These are phyloP conservation scores for Coprinellus aureogranulatus DNA, from an alignment of 768 basidiomycete genomes.

Conservation along the genomic window DNA sequence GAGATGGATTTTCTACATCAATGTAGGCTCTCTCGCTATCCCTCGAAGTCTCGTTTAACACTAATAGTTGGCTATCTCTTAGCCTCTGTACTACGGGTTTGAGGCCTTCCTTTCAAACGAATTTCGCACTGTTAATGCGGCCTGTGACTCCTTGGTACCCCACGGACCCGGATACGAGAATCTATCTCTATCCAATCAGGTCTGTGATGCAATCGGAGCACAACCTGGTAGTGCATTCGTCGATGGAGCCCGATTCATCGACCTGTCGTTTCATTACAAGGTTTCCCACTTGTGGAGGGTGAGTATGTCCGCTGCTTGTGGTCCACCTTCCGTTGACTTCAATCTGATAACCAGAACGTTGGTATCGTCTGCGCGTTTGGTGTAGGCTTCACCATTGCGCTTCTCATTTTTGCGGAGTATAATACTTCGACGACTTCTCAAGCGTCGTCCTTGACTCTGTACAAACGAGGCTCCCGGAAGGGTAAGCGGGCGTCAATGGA, in stretches of 20 bases:
- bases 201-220: constrained; percentile 69
- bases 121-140: constrained; percentile 66
- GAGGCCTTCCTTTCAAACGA: constrained; percentile 79
- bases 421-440: constrained; percentile 35
- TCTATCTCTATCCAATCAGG: constrained; percentile 60
- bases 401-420: constrained; percentile 58
- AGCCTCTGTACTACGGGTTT: constrained; percentile 54
- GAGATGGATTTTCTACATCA: constrained; percentile 64
- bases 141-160: constrained; percentile 58
- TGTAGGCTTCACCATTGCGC: constrained; percentile 49
- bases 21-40: constrained; percentile 35
- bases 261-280: constrained; percentile 45
- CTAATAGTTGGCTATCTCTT: too few species aligned
- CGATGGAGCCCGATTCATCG: constrained; percentile 51
- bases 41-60: too few species aligned
- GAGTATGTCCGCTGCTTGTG: constrained; percentile 13
- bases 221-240: constrained; percentile 56
- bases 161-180: constrained; percentile 61
- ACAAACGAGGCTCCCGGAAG: constrained; percentile 40
- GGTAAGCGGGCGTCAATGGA: constrained; percentile 6
- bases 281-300: constrained; percentile 43
- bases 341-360: constrained; percentile 41
- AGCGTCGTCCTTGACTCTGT: constrained; percentile 49
- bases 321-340: background rate
- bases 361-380: constrained; percentile 71